Evolutionary conservation across 2,329 filamentous ascomycete species (phyloP), one percentile per base, ranked within the genome.

Genomic region (Arthroderma sp.): DNA sequence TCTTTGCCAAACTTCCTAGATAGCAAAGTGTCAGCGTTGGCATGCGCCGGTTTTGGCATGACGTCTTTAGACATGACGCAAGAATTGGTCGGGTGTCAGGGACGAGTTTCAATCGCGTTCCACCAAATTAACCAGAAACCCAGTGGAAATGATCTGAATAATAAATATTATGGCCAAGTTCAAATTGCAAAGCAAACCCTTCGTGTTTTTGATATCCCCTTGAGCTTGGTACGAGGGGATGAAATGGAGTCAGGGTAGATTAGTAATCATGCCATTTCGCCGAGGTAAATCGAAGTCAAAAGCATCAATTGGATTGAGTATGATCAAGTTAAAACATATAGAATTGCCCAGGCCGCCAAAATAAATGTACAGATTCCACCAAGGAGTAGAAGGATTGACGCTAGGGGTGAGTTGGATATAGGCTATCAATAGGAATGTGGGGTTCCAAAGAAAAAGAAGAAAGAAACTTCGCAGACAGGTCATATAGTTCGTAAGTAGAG

Each of bases 11-110:
- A 78, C 55, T 72, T 74, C 53, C 74, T 70, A 8, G 73, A 71
- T 47, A 78, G 65, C 69, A 77, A 76, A 38, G 81, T 82, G 68
- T 84, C 81, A 64, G 80, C 71, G 61, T 79, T 74, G 58, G 77
- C 71, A 69, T 83, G 80, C 38, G 79, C 79, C 55, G 82, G 81
- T 62, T 77, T 74, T 28, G 82, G 82, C 56, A 83, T 57, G 17
- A 58, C 57, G 37, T 33, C 47, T 51, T 9, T 51, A 9, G 47
- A 19, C 47, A 51, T 51, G 25, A 31, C 33, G 47, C 17, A 33
- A 25, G 28, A 13, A 17, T 17, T 21, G 47, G 25, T 11, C 25
- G 2, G 19, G 15, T 13, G 21, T 5, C 4, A 9, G 9, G 35
- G 35, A 37, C 13, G 35, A 37, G 35, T 37, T 37, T 9, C 3